Evolutionary conservation across 345 rosid species (phyloP), one percentile per base, ranked within the genome.

Genomic region (Brassica rapa): DNA sequence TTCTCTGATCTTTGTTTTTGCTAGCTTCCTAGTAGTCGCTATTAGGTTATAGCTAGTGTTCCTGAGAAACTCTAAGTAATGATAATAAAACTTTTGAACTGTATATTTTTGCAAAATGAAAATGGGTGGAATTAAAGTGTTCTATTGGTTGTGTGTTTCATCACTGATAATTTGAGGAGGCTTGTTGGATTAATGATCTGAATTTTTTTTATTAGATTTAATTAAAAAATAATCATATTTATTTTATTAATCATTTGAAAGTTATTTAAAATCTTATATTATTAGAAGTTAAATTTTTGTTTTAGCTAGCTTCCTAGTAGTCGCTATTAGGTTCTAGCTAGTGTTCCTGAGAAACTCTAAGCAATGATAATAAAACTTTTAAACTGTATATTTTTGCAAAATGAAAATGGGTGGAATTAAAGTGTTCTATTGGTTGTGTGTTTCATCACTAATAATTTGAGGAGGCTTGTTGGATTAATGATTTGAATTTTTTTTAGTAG

Each of bases 71-170:
- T 8, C 41, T 39, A 4, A 67, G 8, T 33, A 27, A 15, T 16
- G 43, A 66, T 55, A 6, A 11, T 68, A 15, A 39, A 66, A 57
- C 1, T 4, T 14, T 39, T 16, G 19, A 15, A 23, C 30, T 66
- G 21, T 19, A 41, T 27, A 25, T 4, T 41, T 6, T 68, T 14
- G 12, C 21, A 68, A 59, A 30, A 19, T 62, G 14, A 41, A 8
- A 62, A 11, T 35, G 21, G 21, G 21, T 19, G 21, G 21, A 19
- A 19, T 19, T 19, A 19, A 19, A 19, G 21, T 19, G 21, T 19
- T 19, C 21, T 19, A 19, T 19, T 19, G 82, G 41, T 78, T 72
- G 33, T 51, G 70, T 57, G 21, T 55, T 37, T 39, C 57, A 69
- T 61, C 39, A 75, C 33, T 75, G 4, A 30, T 59, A 39, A 39